Conservation (phyloP, 768 basidiomycete genomes). For the Tulasnella calospora region DNA sequence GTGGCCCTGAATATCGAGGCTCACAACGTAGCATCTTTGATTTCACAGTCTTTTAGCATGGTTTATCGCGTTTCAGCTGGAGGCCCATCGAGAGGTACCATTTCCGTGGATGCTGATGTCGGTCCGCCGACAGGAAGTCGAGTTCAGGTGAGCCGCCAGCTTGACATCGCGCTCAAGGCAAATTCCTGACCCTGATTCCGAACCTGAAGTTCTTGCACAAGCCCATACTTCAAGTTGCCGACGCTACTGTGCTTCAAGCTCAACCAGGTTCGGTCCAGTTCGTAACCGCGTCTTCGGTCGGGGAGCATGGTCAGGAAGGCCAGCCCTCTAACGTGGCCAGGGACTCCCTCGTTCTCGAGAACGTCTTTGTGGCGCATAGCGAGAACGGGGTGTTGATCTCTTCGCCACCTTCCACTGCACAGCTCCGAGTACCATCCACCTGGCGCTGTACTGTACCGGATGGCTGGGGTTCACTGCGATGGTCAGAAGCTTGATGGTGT, state of each 20-base stretch:
- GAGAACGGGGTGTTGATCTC: conserved; percentile 8
- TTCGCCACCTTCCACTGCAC: not conserved
- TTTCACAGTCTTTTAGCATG: not conserved
- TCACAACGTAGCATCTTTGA: not conserved
- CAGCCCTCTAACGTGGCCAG: not conserved
- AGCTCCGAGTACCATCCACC: not conserved
- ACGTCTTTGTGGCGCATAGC: not conserved
- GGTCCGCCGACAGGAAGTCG: conserved; percentile 8
- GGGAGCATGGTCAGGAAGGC: not conserved
- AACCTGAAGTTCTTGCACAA: not conserved
- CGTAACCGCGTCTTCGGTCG: not conserved
- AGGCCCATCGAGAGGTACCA: conserved; percentile 24
- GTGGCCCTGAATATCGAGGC: not conserved
- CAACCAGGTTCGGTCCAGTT: not conserved
- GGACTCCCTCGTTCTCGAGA: not conserved
- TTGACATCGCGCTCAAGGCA: not conserved
- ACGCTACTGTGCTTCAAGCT: not conserved
- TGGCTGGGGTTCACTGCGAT: not conserved
- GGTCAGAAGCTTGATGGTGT: not conserved
- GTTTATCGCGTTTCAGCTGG: conserved; percentile 24
- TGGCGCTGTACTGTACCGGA: not conserved
- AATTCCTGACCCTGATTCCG: not conserved
- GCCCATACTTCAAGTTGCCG: not conserved
- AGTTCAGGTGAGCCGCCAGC: conserved; percentile 10
- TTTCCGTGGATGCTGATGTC: conserved; percentile 20